Evolutionary conservation across 179 eudicot genomes (phyloP).

Genomic region (Patellifolia procumbens): DNA sequence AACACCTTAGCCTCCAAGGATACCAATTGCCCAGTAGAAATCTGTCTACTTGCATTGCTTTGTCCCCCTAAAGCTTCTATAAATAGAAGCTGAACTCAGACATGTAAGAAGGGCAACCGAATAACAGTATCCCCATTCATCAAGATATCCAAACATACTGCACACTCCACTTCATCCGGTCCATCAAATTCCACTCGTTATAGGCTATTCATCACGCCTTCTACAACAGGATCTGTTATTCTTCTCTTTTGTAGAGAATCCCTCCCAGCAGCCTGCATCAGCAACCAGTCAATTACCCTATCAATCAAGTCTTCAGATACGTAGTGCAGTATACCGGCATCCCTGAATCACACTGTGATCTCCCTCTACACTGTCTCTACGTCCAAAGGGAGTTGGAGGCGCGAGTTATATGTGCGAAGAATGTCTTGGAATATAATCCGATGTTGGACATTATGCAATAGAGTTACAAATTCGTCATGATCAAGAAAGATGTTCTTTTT

Average conservation of each 20-base stretch:
- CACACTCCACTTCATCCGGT: neutral
- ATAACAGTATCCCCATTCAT: neutral
- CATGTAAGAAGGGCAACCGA: neutral
- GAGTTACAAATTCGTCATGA: constrained; percentile 3
- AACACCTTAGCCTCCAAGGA: too few species aligned
- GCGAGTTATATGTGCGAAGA: neutral
- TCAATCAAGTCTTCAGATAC: neutral
- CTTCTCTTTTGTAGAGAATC: neutral
- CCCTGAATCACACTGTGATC: neutral
- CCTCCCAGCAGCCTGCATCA: neutral
- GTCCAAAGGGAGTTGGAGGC: neutral
- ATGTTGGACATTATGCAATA: neutral
- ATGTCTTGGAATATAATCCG: neutral
- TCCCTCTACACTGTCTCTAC: neutral
- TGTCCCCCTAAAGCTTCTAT: too few species aligned
- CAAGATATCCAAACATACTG: neutral
- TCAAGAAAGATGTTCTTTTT: neutral
- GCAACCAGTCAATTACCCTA: neutral
- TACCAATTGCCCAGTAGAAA: too few species aligned
- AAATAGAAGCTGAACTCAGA: too few species aligned
- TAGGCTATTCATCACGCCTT: neutral
- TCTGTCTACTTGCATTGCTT: too few species aligned
- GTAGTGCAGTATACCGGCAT: neutral
- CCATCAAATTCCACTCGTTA: neutral
- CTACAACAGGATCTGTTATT: neutral